A percentile compares a stretch with the other conserved stretches of the same genome.
Conservation (phyloP, 192 early-diverging fungal species). For the Umbelopsis sp. region DNA sequence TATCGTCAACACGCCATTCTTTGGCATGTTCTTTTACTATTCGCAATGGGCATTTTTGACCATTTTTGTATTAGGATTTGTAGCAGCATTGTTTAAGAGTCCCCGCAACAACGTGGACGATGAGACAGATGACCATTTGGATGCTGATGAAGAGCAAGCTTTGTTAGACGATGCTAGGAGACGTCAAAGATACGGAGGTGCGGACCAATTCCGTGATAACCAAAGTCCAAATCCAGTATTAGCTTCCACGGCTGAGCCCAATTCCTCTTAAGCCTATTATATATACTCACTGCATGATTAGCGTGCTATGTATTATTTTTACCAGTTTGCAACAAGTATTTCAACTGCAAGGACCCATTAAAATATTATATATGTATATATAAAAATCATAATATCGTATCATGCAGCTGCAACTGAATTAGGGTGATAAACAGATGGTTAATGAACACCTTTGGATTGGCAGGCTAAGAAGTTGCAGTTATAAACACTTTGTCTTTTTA, state of each 20-base stretch:
- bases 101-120: constrained; percentile 40
- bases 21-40: constrained; percentile 59
- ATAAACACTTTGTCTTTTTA: no score
- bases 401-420: no score
- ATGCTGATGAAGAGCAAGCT: constrained; percentile 42
- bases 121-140: constrained; percentile 38
- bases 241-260: neutral
- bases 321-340: no score
- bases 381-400: no score
- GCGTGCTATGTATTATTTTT: no score
- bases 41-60: constrained; percentile 57
- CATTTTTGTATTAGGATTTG: constrained; percentile 41
- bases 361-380: no score
- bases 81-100: constrained; percentile 42
- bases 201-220: neutral
- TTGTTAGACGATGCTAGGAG: constrained; percentile 25
- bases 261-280: neutral
- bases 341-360: no score
- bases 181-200: neutral
- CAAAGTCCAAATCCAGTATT: neutral
- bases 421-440: no score
- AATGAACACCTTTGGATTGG: no score
- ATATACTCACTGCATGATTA: no score
- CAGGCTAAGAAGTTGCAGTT: no score
- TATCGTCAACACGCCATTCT: constrained; percentile 51